phyloP scores from a whole-genome alignment of 2,329 filamentous ascomycete genomes.

The Epichloe glyceriae region DNA sequence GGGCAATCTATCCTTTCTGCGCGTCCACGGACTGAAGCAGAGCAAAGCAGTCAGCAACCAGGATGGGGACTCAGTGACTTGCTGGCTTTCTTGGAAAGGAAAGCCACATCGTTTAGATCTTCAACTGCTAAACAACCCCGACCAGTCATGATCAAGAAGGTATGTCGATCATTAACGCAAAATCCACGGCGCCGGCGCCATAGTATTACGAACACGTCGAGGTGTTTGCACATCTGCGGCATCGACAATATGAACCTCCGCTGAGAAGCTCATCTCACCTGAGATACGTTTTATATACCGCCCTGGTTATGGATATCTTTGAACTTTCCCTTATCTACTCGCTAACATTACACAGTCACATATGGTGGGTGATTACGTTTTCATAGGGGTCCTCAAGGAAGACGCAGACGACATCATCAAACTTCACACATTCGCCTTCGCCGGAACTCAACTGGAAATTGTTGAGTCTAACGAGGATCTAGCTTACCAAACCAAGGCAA shows the following conservation, averaged over 20 bases:
- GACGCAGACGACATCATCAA: slow-evolving; percentile 52
- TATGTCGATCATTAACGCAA: slow-evolving; percentile 41
- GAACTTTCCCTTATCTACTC: slow-evolving; percentile 22
- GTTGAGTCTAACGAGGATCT: slow-evolving; percentile 33
- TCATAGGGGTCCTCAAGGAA: slow-evolving; percentile 52
- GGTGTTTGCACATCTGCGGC: background rate
- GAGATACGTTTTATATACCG: background rate
- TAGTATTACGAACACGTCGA: slow-evolving; percentile 3
- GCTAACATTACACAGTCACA: slow-evolving; percentile 58
- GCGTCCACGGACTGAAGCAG: slow-evolving; percentile 49
- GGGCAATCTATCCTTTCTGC: slow-evolving; percentile 23
- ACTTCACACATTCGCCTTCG: slow-evolving; percentile 56
- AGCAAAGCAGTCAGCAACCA: slow-evolving; percentile 56
- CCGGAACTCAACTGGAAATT: slow-evolving; percentile 47
- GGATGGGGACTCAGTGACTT: slow-evolving; percentile 55
- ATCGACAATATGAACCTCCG: slow-evolving; percentile 1
- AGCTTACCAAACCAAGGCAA: slow-evolving; percentile 21
- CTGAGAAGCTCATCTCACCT: background rate
- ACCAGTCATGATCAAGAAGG: slow-evolving; percentile 59
- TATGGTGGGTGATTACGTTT: slow-evolving; percentile 54
- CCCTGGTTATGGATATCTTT: slow-evolving; percentile 1
- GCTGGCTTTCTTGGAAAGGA: slow-evolving; percentile 57
- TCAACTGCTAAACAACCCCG: slow-evolving; percentile 29
- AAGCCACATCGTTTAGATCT: slow-evolving; percentile 43
- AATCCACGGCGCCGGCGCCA: slow-evolving; percentile 5